Percentiles rank a stretch among this genome's conserved stretches.
Evolutionary conservation across 257 asterid species (phyloP).

Genomic region (Vinca minor): DNA sequence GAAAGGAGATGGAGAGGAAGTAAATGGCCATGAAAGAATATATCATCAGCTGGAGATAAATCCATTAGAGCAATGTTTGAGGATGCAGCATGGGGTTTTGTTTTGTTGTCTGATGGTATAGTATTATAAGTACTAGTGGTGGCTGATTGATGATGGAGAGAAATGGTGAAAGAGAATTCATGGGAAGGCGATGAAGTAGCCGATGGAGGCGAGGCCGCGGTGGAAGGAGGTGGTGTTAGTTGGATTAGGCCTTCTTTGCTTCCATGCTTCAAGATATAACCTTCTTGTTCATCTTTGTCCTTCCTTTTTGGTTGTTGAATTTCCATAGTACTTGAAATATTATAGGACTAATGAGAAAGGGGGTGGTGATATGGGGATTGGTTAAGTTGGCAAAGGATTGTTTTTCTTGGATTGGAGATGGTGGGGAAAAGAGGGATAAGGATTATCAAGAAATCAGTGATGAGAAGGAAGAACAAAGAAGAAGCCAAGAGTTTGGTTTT

Average conservation of each 20-base stretch:
- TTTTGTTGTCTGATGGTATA: too few relatives aligned
- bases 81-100: too few relatives aligned
- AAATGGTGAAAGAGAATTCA: constrained; percentile 79
- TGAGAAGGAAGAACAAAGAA: constrained; percentile 16
- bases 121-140: too few relatives aligned
- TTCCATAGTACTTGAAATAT: too few relatives aligned
- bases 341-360: too few relatives aligned
- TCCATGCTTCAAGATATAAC: too few relatives aligned
- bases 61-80: constrained; percentile 47
- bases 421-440: constrained; percentile 31
- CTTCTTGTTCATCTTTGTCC: too few relatives aligned
- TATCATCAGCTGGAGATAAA: constrained; percentile 91
- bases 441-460: constrained; percentile 35
- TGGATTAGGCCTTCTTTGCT: too few relatives aligned
- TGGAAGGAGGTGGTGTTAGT: neutral
- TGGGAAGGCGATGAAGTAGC: constrained; percentile 91
- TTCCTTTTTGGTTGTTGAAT: too few relatives aligned
- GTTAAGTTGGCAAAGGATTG: too few relatives aligned
- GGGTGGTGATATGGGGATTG: too few relatives aligned
- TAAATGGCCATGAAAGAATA: constrained; percentile 86
- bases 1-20: constrained; percentile 85
- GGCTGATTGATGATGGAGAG: constrained; percentile 39
- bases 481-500: neutral
- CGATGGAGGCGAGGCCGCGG: neutral
- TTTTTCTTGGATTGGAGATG: constrained; percentile 10